Evolutionary conservation across 2,329 filamentous ascomycete genomes (phyloP), one percentile per base, ranked within the genome.

Genomic region (Penicillium sp.): DNA sequence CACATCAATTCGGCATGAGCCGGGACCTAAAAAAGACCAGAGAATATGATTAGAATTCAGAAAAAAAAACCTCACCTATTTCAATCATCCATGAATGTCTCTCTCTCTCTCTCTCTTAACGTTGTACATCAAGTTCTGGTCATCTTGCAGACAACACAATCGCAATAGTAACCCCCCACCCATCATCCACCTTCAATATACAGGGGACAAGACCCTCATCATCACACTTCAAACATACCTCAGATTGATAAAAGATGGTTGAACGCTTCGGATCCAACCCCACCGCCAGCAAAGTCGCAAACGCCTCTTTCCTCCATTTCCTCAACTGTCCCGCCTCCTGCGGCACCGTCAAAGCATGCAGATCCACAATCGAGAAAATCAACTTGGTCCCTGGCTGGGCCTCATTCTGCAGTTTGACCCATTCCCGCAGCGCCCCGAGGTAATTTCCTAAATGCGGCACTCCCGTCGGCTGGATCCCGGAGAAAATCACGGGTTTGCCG

Each of bases 401-500:
- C 34, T 78, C 73, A 51, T 89, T 74, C 56, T 98, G 91, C 6
- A 96, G 76, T 51, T 78, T 77, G 40, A 86, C 85, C 93, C 93
- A 98, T 76, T 89, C 83, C 43, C 82, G 81, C 47, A 98, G 73
- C 12, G 93, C 93, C 26, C 93, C 93, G 9, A 95, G 79, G 69
- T 96, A 98, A 72, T 98, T 98, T 47, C 93, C 93, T 28, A 98
- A 73, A 67, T 98, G 93, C 11, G 93, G 93, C 25, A 94, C 79
- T 33, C 91, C 93, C 0, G 93, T 98, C 13, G 93, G 93, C 69
- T 98, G 93, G 59, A 98, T 98, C 45, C 90, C 93, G 3, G 93
- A 97, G 75, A 98, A 96, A 61, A 97, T 81, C 50, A 85, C 76
- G 47, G 76, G 56, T 7, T 56, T 50, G 39, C 52, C 48, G 12